Evolutionary conservation across 352 stramenopile genomes (phyloP), one percentile per base, ranked within the genome.

Genomic region (Pythium oligandrum): DNA sequence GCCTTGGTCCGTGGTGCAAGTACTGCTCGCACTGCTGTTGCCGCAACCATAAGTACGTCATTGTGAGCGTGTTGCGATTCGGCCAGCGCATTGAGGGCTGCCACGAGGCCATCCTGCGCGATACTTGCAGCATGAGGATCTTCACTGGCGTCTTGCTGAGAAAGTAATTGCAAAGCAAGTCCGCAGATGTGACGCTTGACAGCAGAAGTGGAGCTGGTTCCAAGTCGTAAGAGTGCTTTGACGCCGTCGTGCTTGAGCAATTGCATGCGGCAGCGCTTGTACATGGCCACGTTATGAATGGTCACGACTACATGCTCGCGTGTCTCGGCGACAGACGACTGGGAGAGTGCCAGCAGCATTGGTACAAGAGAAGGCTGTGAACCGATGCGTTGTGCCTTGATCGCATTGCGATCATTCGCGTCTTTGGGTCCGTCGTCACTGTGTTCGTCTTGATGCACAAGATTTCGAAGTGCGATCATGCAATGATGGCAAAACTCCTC

Each of bases 181-280:
- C 74, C 63, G 31, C 78, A 90, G 33, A 90, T 63, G 49, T 93
- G 80, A 26, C 78, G 73, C 69, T 86, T 82, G 45, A 82, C 70
- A 4, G 66, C 52, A 2, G 69, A 66, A 4, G 65, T 55, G 2
- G 75, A 64, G 33, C 36, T 79, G 9, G 67, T 75, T 1, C 66
- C 75, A 12, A 90, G 66, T 1, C 68, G 64, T 11, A 91, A 55
- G 11, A 90, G 61, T 37, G 72, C 69, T 52, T 86, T 88, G n/a
- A 90, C 77, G n/a, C 70, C 83, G 49, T 93, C 78, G 55, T 88
- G 61, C 61, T 85, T 83, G 62, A 91, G 75, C 32, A 93, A 52
- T 32, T 89, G 74, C 52, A 72, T 60, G 30, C 83, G 78, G 55
- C 72, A 85, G 32, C 74, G 78, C 32, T 61, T 65, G 52, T 83